A percentile compares a stretch with the other conserved stretches of the same genome.
Evolutionary conservation across 257 asterid genomes (phyloP).

Genomic region (Solanum ossicruentum): DNA sequence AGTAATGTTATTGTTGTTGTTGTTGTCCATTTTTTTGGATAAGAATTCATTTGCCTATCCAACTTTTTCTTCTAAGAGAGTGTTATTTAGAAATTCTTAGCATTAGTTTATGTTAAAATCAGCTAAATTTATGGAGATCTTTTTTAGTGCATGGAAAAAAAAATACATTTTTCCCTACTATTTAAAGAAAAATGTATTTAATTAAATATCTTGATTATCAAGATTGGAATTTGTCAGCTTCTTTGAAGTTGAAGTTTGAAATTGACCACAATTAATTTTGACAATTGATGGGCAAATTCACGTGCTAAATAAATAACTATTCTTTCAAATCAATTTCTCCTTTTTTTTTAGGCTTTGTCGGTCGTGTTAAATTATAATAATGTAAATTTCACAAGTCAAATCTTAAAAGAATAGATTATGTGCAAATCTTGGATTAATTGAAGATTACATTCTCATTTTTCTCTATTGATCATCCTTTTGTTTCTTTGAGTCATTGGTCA

Average conservation of each 20-base stretch:
- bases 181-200: background rate
- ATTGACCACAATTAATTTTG: background rate
- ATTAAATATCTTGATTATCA: background rate
- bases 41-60: background rate
- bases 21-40: too few species aligned
- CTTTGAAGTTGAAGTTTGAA: background rate
- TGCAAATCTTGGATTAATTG: background rate
- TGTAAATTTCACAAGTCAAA: background rate
- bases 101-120: too few species aligned
- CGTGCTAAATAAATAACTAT: background rate
- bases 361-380: background rate
- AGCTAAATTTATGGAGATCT: background rate
- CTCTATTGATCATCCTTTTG: background rate
- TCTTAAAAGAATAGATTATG: background rate
- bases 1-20: too few species aligned
- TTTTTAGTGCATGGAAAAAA: background rate
- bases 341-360: background rate
- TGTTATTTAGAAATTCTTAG: too few species aligned
- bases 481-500: background rate
- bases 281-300: background rate
- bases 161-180: background rate
- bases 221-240: background rate
- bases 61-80: background rate
- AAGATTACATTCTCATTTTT: background rate
- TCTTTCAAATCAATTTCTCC: background rate